Evolutionary conservation across 257 asterid species (phyloP).

Genomic region (Salvia splendens): DNA sequence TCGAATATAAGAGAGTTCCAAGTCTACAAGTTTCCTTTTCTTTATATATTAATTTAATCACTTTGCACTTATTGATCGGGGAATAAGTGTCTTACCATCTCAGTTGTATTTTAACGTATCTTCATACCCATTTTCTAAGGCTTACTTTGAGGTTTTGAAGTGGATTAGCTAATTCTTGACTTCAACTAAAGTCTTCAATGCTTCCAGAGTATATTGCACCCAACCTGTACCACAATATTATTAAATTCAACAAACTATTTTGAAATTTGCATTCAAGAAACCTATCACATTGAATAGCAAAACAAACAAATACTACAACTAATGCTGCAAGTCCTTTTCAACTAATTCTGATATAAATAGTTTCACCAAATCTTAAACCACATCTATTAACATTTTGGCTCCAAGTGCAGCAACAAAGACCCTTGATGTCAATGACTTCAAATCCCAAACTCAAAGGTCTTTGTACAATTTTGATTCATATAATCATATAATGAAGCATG

Average conservation of each 20-base stretch:
- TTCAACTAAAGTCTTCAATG: slow-evolving; percentile 14
- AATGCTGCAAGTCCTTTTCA: neutral
- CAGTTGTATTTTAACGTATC: too few relatives aligned
- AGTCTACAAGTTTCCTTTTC: neutral
- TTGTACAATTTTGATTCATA: neutral
- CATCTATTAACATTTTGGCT: neutral
- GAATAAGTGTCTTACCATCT: too few relatives aligned
- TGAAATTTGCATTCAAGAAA: neutral
- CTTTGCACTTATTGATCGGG: neutral
- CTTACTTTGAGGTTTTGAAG: neutral
- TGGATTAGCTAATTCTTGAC: slow-evolving; percentile 21
- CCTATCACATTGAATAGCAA: neutral
- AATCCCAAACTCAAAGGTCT: neutral
- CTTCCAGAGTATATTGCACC: neutral
- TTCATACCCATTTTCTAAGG: slow-evolving; percentile 6
- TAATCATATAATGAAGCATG: neutral
- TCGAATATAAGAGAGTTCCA: neutral
- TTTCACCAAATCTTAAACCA: neutral
- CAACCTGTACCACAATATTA: neutral
- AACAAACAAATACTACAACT: neutral
- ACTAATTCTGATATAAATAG: neutral
- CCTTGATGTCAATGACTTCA: neutral
- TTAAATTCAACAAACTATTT: slow-evolving; percentile 1
- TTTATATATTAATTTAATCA: neutral
- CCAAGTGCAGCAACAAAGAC: neutral